phyloP scores from a whole-genome alignment of 345 rosid species.

The Bruguiera parviflora region DNA sequence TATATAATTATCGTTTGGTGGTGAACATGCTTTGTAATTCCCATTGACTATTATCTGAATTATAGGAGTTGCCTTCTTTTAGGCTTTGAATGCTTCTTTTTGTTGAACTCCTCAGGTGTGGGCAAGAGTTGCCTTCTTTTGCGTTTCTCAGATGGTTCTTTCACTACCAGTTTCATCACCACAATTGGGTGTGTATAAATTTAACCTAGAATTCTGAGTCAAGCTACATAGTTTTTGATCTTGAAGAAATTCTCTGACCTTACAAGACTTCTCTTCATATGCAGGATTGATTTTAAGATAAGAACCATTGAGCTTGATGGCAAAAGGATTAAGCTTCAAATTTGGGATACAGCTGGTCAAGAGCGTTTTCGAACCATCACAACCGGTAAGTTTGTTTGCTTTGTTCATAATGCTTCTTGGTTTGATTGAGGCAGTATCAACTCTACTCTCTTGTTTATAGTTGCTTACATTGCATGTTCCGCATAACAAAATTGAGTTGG shows the following conservation, averaged over 20 bases:
- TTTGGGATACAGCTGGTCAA: conserved; percentile 97
- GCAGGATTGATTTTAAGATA: conserved; percentile 95
- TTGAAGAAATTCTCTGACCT: conserved; percentile 6
- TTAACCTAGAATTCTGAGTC: background rate
- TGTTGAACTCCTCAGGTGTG: conserved; percentile 19
- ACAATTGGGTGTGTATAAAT: conserved; percentile 67
- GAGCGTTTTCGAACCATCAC: conserved; percentile 90
- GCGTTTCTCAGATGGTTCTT: conserved; percentile 92
- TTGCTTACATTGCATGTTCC: background rate
- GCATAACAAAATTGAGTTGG: conserved; percentile 2
- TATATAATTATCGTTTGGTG: too few relatives aligned
- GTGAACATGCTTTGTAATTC: too few relatives aligned
- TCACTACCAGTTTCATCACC: conserved; percentile 94
- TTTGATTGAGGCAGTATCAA: background rate
- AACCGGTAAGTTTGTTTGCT: conserved; percentile 52
- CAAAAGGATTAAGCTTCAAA: conserved; percentile 88
- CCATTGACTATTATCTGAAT: too few relatives aligned
- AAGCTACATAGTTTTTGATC: background rate
- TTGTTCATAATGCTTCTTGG: background rate
- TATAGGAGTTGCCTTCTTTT: background rate
- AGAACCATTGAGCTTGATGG: conserved; percentile 95
- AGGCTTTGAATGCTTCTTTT: background rate
- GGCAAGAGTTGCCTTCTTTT: conserved; percentile 90
- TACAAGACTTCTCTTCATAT: background rate
- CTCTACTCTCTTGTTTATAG: background rate